Evolutionary conservation across 441 rosid genomes (phyloP), one percentile per base, ranked within the genome.

Genomic region (Croton laevigatus): DNA sequence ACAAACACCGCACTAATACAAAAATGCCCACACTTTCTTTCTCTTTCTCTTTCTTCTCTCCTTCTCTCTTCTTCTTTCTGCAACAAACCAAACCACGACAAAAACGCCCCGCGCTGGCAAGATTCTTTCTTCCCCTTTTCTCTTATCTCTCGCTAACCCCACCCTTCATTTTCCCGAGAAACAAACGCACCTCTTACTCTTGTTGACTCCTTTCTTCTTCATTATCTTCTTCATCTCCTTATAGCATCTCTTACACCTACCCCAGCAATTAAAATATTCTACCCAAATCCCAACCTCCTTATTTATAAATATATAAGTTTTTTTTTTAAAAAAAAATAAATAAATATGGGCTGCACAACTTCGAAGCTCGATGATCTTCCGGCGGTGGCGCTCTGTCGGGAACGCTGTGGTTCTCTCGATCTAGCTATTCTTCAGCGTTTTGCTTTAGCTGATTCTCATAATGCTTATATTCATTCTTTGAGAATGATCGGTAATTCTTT

Each of bases 301-400:
- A 22, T 57, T 23, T 3, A 57, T 10, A 4, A 0, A 12, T 8
- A 1, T 5, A 46, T 46, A 11, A n/a, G n/a, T 46, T 46, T 46
- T 66, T 4, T 5, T 8, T 64, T 23, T 13, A 1, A 27, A 27
- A 27, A 27, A n/a, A n/a, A n/a, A n/a, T n/a, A n/a, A 27, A 27
- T 27, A 1, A 22, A 40, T 40, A 88, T 89, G 98, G 99, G 99
- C 58, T 95, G 99, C 70, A 66, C 94, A 23, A 78, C 79, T 72
- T 95, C 99, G 0, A 95, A 91, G 85, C 82, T 87, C 38, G 97
- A 95, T 75, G 97, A 95, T 83, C 92, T 89, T 5, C 97, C 97
- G 59, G 99, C 97, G 65, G 98, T 95, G 62, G 86, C 86, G 32
- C 86, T 95, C 4, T 95, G 99, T 84, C 87, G 91, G 9, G 85